phyloP scores from a whole-genome alignment of 139 green algal genomes.

The Chlorella ohadii region DNA sequence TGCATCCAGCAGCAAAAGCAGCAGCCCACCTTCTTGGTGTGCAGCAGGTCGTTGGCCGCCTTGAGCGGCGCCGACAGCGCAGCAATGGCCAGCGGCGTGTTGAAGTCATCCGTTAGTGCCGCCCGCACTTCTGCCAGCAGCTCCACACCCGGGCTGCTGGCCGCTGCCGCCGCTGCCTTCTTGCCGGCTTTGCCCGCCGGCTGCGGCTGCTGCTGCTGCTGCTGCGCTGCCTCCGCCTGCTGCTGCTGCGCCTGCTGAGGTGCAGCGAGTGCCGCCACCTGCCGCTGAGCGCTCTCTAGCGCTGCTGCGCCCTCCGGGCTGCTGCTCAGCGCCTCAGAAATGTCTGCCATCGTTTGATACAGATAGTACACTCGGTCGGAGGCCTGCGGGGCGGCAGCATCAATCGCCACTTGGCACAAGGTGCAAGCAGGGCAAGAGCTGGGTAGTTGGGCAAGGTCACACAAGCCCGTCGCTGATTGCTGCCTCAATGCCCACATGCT shows the following conservation, averaged over 20 bases:
- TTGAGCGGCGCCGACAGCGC: slow-evolving; percentile 85
- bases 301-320: slow-evolving; percentile 20
- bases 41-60: slow-evolving; percentile 82
- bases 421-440: too few species aligned
- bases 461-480: too few species aligned
- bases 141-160: neutral
- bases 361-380: slow-evolving; percentile 92
- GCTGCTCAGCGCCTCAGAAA: slow-evolving; percentile 42
- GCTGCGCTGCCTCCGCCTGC: neutral
- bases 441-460: too few species aligned
- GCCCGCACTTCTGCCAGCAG: slow-evolving; percentile 39
- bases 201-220: neutral
- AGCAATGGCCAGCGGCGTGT: slow-evolving; percentile 81
- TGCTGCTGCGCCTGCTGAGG: neutral
- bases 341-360: slow-evolving; percentile 82
- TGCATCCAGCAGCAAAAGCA: too few species aligned
- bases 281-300: slow-evolving; percentile 20
- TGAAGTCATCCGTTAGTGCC: slow-evolving; percentile 90
- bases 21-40: slow-evolving; percentile 65
- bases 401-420: too few species aligned
- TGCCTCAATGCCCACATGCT: too few species aligned
- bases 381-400: too few species aligned
- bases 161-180: neutral
- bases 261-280: slow-evolving; percentile 3
- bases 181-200: neutral